Conservation (phyloP, 495 filamentous ascomycete genomes). For the Jackrogersella minutella region DNA sequence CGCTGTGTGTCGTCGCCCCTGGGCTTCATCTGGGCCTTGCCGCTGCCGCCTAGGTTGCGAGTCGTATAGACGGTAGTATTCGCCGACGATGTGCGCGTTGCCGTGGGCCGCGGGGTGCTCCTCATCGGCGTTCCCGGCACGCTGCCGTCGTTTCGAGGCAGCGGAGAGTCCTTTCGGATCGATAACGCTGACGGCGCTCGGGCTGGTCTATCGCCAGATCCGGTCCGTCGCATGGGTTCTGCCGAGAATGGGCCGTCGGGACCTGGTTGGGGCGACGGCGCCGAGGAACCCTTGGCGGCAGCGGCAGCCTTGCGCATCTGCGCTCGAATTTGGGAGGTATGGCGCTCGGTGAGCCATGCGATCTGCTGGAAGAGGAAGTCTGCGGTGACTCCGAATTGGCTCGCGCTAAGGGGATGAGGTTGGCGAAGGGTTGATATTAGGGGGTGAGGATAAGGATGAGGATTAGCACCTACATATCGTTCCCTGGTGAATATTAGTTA, state of each 20-base stretch:
- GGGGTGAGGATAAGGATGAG: not conserved
- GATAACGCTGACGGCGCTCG: conserved; percentile 70
- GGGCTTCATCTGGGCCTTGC: conserved; percentile 34
- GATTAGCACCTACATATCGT: conserved; percentile 68
- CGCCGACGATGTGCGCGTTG: conserved; percentile 67
- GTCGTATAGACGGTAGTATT: conserved; percentile 59
- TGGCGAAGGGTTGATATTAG: conserved; percentile 24
- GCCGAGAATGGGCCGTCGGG: conserved; percentile 54
- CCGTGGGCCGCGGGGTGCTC: conserved; percentile 47
- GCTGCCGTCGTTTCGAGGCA: conserved; percentile 57
- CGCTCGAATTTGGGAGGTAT: conserved; percentile 85
- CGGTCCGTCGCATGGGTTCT: conserved; percentile 65
- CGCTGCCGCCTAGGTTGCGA: conserved; percentile 40
- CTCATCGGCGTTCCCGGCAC: conserved; percentile 49
- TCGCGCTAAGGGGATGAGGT: conserved; percentile 49
- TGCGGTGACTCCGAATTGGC: conserved; percentile 70
- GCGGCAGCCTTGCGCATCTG: conserved; percentile 80
- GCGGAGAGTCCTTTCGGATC: conserved; percentile 67
- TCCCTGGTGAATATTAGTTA: conserved; percentile 64
- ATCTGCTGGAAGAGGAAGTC: conserved; percentile 93
- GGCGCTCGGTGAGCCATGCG: conserved; percentile 92
- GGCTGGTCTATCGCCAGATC: conserved; percentile 60
- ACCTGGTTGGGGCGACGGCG: conserved; percentile 61
- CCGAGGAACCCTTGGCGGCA: conserved; percentile 56
- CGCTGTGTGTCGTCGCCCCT: conserved; percentile 34